Evolutionary conservation across 2,329 filamentous ascomycete species (phyloP).

Genomic region (Arachnomyces sp.): DNA sequence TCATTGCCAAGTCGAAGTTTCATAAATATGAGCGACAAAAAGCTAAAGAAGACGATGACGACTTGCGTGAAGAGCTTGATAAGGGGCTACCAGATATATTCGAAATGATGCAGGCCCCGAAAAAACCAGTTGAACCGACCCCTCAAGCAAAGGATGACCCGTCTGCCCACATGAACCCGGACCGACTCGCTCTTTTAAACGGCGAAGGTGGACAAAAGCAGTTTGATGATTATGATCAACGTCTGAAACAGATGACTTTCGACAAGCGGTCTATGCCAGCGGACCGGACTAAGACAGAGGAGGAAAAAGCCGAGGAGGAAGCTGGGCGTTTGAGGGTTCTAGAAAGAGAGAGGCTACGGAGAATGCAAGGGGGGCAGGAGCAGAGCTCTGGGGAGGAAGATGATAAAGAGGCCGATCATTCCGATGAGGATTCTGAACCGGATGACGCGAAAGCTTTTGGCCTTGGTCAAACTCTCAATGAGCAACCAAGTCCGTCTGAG

Average conservation of each 20-base stretch:
- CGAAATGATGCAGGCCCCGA: conserved; percentile 56
- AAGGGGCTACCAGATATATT: conserved; percentile 73
- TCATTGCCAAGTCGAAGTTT: conserved; percentile 93
- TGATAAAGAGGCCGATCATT: conserved; percentile 29
- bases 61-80: conserved; percentile 75
- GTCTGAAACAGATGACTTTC: conserved; percentile 71
- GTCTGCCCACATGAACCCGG: conserved; percentile 53
- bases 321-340: conserved; percentile 68
- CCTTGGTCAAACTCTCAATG: conserved; percentile 45
- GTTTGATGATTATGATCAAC: conserved; percentile 80
- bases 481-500: conserved; percentile 31
- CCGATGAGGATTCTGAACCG: conserved; percentile 40
- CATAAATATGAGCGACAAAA: conserved; percentile 93
- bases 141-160: conserved; percentile 38
- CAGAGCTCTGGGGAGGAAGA: conserved; percentile 53
- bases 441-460: conserved; percentile 58
- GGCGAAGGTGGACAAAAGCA: conserved; percentile 58
- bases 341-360: conserved; percentile 70
- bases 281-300: conserved; percentile 82
- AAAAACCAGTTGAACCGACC: conserved; percentile 41
- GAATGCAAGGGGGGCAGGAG: conserved; percentile 79
- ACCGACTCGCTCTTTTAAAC: conserved; percentile 53
- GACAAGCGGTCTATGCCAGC: conserved; percentile 81
- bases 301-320: conserved; percentile 73
- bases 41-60: conserved; percentile 86